Evolutionary conservation across 139 green algal species (phyloP).

Genomic region (Nannochloris sp.): DNA sequence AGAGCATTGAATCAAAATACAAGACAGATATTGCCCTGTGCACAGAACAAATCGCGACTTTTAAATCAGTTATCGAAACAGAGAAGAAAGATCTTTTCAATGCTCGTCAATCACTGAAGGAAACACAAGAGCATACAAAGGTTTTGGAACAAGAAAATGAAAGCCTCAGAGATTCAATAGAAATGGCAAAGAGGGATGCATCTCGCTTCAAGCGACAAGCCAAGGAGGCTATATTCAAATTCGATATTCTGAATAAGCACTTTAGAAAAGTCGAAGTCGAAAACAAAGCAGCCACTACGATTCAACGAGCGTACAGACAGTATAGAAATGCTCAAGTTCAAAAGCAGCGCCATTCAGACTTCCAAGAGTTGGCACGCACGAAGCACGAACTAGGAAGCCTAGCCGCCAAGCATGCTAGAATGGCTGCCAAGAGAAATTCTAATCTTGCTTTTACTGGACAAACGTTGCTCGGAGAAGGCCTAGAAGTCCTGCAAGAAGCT

Average conservation of each 20-base stretch:
- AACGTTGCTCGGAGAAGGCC: slow-evolving; percentile 32
- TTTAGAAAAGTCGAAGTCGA: not conserved
- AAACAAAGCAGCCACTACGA: slow-evolving; percentile 24
- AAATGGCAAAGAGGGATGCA: not conserved
- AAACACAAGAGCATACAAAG: too few relatives aligned
- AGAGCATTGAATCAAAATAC: too few relatives aligned
- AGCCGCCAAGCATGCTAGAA: slow-evolving; percentile 22
- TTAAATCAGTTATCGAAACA: too few relatives aligned
- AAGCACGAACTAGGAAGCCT: slow-evolving; percentile 18
- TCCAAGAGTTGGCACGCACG: slow-evolving; percentile 7
- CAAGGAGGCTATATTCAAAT: not conserved
- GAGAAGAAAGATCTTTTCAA: too few relatives aligned
- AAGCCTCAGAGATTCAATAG: not conserved
- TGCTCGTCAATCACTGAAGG: too few relatives aligned
- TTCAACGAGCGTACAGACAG: slow-evolving; percentile 30
- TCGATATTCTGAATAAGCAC: slow-evolving; percentile 1
- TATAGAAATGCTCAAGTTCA: not conserved
- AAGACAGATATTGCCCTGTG: too few relatives aligned
- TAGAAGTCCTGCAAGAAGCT: slow-evolving; percentile 33
- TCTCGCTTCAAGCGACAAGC: not conserved
- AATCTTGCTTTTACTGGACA: slow-evolving; percentile 40
- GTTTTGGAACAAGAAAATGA: slow-evolving; percentile 1
- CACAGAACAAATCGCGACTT: too few relatives aligned
- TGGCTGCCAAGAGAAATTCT: slow-evolving; percentile 23
- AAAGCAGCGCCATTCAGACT: slow-evolving; percentile 1